A percentile compares a stretch with the other conserved stretches of the same genome.
Conservation (phyloP, 495 filamentous ascomycete genomes). For the Aspergillus egyptiacus region DNA sequence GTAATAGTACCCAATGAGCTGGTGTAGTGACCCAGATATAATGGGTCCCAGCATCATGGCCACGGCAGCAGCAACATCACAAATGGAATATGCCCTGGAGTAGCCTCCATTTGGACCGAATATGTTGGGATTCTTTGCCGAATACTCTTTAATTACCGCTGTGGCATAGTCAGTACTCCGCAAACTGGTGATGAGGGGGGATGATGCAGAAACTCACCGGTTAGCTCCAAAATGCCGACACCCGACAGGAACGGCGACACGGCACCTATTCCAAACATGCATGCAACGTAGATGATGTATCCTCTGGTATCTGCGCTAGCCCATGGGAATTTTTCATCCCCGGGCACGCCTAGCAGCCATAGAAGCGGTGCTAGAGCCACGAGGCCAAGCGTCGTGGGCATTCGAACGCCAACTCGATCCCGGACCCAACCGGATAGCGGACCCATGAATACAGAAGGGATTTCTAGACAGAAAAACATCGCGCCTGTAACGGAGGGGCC, state of each 20-base stretch:
- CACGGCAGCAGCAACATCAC: slow-evolving; percentile 25
- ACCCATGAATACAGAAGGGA: slow-evolving; percentile 20
- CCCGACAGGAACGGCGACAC: neutral
- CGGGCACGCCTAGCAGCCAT: slow-evolving; percentile 20
- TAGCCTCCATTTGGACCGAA: slow-evolving; percentile 25
- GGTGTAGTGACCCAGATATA: slow-evolving; percentile 24
- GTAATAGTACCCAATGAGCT: slow-evolving; percentile 25
- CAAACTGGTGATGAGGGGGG: neutral
- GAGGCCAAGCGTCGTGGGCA: slow-evolving; percentile 19
- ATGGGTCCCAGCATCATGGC: slow-evolving; percentile 31
- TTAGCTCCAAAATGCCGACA: neutral
- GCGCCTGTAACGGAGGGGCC: slow-evolving; percentile 15
- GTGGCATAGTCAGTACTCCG: neutral
- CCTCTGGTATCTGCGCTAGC: slow-evolving; percentile 4
- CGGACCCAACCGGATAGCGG: slow-evolving; percentile 24
- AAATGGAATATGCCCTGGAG: slow-evolving; percentile 25
- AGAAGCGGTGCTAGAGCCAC: slow-evolving; percentile 13
- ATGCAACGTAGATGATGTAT: slow-evolving; percentile 13
- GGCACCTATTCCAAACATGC: slow-evolving; percentile 7
- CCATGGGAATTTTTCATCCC: slow-evolving; percentile 21
- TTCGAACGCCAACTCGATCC: slow-evolving; percentile 21
- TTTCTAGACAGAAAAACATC: slow-evolving; percentile 21
- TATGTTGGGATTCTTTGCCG: too few species aligned
- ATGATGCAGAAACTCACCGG: neutral
- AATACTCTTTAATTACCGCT: too few species aligned